Conservation (phyloP, 2,329 filamentous ascomycete genomes). For the Colletotrichum brevisporum region DNA sequence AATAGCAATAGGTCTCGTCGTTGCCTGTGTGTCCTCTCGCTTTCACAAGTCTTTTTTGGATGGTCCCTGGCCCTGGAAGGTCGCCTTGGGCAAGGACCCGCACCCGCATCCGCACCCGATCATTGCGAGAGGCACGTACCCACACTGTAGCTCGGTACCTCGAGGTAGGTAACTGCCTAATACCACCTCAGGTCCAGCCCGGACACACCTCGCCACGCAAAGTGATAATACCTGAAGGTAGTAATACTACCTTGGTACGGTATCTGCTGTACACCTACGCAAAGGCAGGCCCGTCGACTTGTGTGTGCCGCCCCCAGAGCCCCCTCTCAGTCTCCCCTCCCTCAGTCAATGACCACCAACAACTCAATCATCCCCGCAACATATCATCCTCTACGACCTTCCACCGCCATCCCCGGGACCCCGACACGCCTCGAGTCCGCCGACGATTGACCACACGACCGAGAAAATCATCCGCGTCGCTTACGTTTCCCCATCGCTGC, state of each 20-base stretch:
- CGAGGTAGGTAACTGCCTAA: too few relatives aligned
- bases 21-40: too few relatives aligned
- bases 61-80: too few relatives aligned
- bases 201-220: too few relatives aligned
- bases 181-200: too few relatives aligned
- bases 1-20: too few relatives aligned
- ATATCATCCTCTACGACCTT: slow-evolving; percentile 25
- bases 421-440: neutral
- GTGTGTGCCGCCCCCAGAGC: slow-evolving; percentile 17
- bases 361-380: slow-evolving; percentile 36
- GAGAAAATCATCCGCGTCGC: neutral
- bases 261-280: neutral
- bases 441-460: slow-evolving; percentile 2
- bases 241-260: neutral
- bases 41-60: too few relatives aligned
- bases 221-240: too few relatives aligned
- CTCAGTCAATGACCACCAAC: slow-evolving; percentile 20
- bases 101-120: too few relatives aligned
- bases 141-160: too few relatives aligned
- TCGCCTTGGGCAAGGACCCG: too few relatives aligned
- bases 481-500: neutral
- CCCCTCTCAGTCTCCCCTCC: slow-evolving; percentile 20
- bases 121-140: too few relatives aligned
- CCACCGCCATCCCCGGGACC: slow-evolving; percentile 11
- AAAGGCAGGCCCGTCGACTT: slow-evolving; percentile 7